A percentile compares a stretch with the other conserved stretches of the same genome.
Evolutionary conservation across 768 basidiomycete genomes (phyloP).

Genomic region (Russula dissimulans): DNA sequence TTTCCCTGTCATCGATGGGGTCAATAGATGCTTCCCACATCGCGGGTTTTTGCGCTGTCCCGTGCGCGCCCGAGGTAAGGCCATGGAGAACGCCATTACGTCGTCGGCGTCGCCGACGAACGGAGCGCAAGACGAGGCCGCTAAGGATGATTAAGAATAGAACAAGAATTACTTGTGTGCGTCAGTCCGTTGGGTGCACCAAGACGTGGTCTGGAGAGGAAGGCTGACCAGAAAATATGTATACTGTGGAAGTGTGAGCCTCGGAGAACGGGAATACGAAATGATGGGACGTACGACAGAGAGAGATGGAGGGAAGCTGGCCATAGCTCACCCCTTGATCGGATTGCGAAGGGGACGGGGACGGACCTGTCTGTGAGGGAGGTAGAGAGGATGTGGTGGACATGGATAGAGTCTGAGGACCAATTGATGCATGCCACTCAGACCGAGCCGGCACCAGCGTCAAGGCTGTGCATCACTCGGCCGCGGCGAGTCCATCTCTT

Average conservation of each 20-base stretch:
- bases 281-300: background rate
- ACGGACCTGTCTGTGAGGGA: background rate
- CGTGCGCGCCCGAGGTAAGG: background rate
- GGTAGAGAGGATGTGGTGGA: no score
- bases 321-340: background rate
- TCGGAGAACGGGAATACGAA: background rate
- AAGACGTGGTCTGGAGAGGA: no score
- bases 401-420: no score
- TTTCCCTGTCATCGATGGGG: background rate
- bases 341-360: background rate
- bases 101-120: constrained; percentile 7
- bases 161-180: background rate
- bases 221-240: background rate
- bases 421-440: no score
- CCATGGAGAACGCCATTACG: background rate
- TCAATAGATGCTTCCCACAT: constrained; percentile 5
- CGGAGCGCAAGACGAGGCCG: constrained; percentile 1
- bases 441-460: no score
- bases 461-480: background rate
- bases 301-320: background rate
- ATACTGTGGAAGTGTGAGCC: constrained; percentile 2
- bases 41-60: background rate
- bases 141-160: background rate
- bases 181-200: background rate
- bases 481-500: background rate